Base-by-base conservation (phyloP, 768 basidiomycete genomes). In the Rhodotorula diobovata region DNA sequence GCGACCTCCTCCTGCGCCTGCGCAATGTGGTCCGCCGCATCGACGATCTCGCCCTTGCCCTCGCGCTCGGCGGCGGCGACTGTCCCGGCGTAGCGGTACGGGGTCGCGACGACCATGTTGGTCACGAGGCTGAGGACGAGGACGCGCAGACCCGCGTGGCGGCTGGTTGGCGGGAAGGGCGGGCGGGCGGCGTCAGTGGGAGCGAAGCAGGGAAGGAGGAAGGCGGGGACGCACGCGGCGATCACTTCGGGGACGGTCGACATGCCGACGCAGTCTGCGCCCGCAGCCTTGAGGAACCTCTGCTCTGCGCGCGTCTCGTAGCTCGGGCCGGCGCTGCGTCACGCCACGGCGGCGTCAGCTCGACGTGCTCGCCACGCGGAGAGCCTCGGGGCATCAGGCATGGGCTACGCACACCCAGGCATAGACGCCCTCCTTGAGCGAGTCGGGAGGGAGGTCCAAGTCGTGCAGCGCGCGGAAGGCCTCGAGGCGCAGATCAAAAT, bases 241-340 rank as follows among this genome's bases (percentile, higher is more conserved):
- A 93, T 82, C 35, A 94, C 92, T 80, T 94, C 92, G 0, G 91
- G 92, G 25, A 93, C 86, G 1, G 93, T 94, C 75, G 90, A 91
- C 92, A 94, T 94, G 4, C 92, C 92, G 4, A 93, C 92, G n/a
- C 93, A 89, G 76, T 91, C 90, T 1, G 89, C 92, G 7, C 92
- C 92, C 0, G 86, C 87, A 15, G 81, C 80, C 25, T 89, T 82
- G 51, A 94, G 81, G 81, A 93, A 87, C 59, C 87, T 83, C 43
- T 91, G 92, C 76, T 95, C 92, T 0, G 90, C 91, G 5, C 89
- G 87, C 1, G 90, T 90, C 81, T 94, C 92, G 78, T 94, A 94
- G 15, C 90, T 90, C 23, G 93, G 92, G 0, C 93, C 92, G 41
- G 65, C 67, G 25, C 23, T 57, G n/a, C 56, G 37, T 25, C n/a